These are phyloP conservation scores for Fusarium caatingaense DNA, from an alignment of 2,329 filamentous ascomycete genomes.

Conservation along the genomic window DNA sequence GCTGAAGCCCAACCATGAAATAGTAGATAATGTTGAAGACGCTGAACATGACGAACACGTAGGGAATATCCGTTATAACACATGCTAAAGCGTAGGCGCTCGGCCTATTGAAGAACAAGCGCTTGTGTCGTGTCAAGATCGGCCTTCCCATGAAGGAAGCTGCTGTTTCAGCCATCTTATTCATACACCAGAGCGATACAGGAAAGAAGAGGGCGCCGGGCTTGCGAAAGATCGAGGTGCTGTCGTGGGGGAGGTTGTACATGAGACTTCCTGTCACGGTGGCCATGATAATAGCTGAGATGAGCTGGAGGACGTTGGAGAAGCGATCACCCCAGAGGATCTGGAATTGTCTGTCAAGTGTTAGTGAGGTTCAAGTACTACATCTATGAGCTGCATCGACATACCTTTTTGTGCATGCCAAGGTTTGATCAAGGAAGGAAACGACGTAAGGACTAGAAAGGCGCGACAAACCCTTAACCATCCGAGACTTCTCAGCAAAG, in stretches of 20 bases:
- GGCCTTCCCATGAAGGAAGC: constrained; percentile 41
- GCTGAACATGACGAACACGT: constrained; percentile 40
- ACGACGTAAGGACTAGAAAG: background rate
- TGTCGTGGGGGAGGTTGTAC: constrained; percentile 19
- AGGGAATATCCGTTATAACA: constrained; percentile 28
- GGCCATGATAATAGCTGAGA: background rate
- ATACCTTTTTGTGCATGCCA: background rate
- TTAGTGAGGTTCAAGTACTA: background rate
- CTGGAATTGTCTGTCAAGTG: background rate
- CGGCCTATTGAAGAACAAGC: constrained; percentile 48
- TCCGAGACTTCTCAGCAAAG: background rate
- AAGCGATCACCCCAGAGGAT: background rate
- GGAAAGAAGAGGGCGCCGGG: constrained; percentile 25
- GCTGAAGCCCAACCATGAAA: constrained; percentile 74
- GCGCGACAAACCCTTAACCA: background rate
- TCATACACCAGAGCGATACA: constrained; percentile 27
- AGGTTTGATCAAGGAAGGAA: background rate
- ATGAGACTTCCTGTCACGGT: constrained; percentile 30
- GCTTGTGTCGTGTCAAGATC: constrained; percentile 49
- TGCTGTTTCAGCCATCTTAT: constrained; percentile 34
- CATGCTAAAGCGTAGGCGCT: constrained; percentile 36
- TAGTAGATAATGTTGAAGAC: constrained; percentile 62
- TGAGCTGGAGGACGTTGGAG: background rate
- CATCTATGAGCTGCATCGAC: rapidly evolving
- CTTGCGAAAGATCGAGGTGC: constrained; percentile 3